Evolutionary conservation across 306 rosid species (phyloP).

Genomic region (Rosa persica): DNA sequence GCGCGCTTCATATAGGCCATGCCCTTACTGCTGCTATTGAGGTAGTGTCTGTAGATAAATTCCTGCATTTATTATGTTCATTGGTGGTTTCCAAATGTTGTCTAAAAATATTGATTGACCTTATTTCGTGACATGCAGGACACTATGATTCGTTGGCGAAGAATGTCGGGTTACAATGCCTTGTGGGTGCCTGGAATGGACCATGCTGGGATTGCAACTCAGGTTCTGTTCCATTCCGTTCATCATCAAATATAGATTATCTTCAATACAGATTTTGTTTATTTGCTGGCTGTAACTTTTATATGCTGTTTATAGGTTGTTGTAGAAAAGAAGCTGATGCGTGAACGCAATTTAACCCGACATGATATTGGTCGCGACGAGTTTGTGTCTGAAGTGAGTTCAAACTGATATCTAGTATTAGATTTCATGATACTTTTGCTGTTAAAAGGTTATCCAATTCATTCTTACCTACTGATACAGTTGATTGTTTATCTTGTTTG

Average conservation of each 20-base stretch:
- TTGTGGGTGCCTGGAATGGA: constrained; percentile 99
- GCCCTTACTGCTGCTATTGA: constrained; percentile 93
- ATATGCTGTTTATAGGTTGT: constrained; percentile 56
- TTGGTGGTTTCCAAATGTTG: neutral
- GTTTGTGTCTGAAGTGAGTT: constrained; percentile 72
- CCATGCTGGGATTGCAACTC: constrained; percentile 99
- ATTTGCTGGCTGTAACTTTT: neutral
- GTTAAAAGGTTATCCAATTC: constrained; percentile 3
- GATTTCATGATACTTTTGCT: constrained; percentile 1
- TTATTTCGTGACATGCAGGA: constrained; percentile 57
- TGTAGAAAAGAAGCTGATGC: constrained; percentile 97
- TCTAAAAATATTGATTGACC: neutral
- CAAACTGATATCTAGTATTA: constrained; percentile 12
- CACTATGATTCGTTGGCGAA: constrained; percentile 90
- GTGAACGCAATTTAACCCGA: constrained; percentile 62
- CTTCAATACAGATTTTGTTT: neutral
- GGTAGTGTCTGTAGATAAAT: constrained; percentile 41
- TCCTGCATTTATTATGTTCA: constrained; percentile 9
- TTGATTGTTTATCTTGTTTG: constrained; percentile 25
- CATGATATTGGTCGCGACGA: constrained; percentile 88
- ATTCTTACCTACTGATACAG: constrained; percentile 12
- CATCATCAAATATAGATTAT: neutral
- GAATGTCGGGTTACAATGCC: constrained; percentile 90
- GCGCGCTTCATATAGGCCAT: constrained; percentile 96
- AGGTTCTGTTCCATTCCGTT: constrained; percentile 46